Base-by-base conservation (phyloP, 73 alveolate genomes). In the Effrenium voratum region DNA sequence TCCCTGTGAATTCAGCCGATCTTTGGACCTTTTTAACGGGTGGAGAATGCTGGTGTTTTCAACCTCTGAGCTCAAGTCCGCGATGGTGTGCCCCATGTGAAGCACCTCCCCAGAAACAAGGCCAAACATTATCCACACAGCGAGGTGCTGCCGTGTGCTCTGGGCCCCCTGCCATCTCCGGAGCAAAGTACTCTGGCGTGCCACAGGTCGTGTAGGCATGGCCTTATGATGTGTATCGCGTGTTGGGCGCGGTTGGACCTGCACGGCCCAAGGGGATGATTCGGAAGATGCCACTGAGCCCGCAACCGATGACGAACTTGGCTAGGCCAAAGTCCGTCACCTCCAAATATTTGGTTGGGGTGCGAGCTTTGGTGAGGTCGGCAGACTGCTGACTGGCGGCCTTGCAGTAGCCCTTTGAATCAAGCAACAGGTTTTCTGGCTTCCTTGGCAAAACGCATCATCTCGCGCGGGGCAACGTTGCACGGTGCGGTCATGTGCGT, bases 141-240 rank as follows among this genome's bases (percentile, higher is more conserved):
- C 77, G 26, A 34, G 5, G 34, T 4, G 15, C 36, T 24, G 30
- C 43, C n/a, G 43, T 63, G 77, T 34, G 43, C 10, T 59, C 19
- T 6, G 79, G 93, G 41, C 1, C 2, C 63, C 94, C 59, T 34
- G 47, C 94, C 95, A 93, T 93, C 49, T 93, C 99, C 4, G 99
- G 99, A 30, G 99, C 95, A 44, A 93, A 82, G 86, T 93, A 93
- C 40, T 93, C 99, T 41, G 99, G 99, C 8, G 99, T 93, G n/a
- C 99, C 99, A n/a, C 99, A 93, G 49, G 94, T 80, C 13, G 99
- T 80, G 57, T 93, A 91, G 36, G 98, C 79, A 34, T 91, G 49
- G 80, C 95, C 95, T 87, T 28, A 68, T 44, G 22, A 16, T 3
- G 36, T 24, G 87, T 46, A 5, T 22, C 28, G 57, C 55, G 43